Conservation (phyloP, 805 yeast species). For the Cyberlindnera mrakii region DNA sequence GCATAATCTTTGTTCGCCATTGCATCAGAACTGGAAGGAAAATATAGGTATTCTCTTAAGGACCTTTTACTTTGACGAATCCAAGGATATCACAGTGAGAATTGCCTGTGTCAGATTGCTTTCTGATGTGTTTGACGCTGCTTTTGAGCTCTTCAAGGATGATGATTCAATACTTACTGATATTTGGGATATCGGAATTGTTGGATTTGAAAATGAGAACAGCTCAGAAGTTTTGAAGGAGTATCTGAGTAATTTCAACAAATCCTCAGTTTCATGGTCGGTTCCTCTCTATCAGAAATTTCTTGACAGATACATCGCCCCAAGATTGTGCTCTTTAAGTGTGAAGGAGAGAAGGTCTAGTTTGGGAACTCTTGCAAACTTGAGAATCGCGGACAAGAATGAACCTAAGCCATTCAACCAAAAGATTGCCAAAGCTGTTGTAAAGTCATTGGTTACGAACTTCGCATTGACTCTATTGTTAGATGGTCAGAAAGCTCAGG, state of each 20-base stretch:
- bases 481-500: slow-evolving; percentile 24
- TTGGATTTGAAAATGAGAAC: slow-evolving; percentile 12
- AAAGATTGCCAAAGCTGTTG: slow-evolving; percentile 12
- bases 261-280: slow-evolving; percentile 10
- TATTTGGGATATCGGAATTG: slow-evolving; percentile 13
- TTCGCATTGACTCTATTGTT: slow-evolving; percentile 20
- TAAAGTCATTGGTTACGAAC: slow-evolving; percentile 22
- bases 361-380: slow-evolving; percentile 13
- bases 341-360: slow-evolving; percentile 22
- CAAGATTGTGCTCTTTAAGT: slow-evolving; percentile 14
- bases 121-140: slow-evolving; percentile 20
- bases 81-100: slow-evolving; percentile 23
- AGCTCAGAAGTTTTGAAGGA: slow-evolving; percentile 27
- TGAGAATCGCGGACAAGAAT: slow-evolving; percentile 3
- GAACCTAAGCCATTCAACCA: slow-evolving; percentile 4
- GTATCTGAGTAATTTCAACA: slow-evolving; percentile 24
- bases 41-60: slow-evolving; percentile 39
- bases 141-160: slow-evolving; percentile 9
- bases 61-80: slow-evolving; percentile 33
- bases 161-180: slow-evolving; percentile 9
- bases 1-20: slow-evolving; percentile 48
- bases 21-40: slow-evolving; percentile 45
- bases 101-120: slow-evolving; percentile 26
- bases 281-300: slow-evolving; percentile 13
- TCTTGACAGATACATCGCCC: slow-evolving; percentile 20